These are phyloP conservation scores for Schizothecium vesticola DNA, from an alignment of 495 filamentous ascomycete species.

Conservation along the genomic window DNA sequence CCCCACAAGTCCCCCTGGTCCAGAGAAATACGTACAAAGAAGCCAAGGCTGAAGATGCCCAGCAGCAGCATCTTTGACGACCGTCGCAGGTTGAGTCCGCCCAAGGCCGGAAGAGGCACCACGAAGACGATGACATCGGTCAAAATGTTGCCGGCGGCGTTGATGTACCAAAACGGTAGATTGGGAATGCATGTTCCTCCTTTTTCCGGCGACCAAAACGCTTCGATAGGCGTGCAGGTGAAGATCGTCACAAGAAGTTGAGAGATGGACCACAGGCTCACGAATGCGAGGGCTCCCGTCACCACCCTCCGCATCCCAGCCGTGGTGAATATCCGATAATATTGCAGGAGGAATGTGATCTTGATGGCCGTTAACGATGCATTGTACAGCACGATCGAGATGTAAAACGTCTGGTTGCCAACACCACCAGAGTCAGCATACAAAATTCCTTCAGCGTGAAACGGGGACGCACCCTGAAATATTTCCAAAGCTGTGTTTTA, in stretches of 20 bases:
- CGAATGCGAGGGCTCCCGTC: conserved; percentile 26
- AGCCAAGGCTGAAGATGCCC: conserved; percentile 28
- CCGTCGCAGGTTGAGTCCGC: conserved; percentile 22
- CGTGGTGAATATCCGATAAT: conserved; percentile 36
- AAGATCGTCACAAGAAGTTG: conserved; percentile 39
- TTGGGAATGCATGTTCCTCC: conserved; percentile 40
- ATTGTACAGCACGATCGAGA: conserved; percentile 42
- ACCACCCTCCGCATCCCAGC: conserved; percentile 26
- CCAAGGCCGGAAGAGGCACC: conserved; percentile 46
- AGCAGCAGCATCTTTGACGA: conserved; percentile 24
- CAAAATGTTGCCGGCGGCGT: conserved; percentile 47
- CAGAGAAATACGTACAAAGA: conserved; percentile 23
- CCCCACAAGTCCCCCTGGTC: background rate
- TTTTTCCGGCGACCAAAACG: conserved; percentile 35
- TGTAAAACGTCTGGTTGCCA: conserved; percentile 31
- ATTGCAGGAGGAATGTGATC: conserved; percentile 38
- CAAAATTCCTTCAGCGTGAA: background rate
- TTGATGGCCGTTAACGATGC: conserved; percentile 37
- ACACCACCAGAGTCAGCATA: background rate
- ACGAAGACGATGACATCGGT: conserved; percentile 47
- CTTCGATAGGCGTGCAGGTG: conserved; percentile 29
- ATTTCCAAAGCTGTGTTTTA: conserved; percentile 12
- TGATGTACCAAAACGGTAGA: conserved; percentile 44
- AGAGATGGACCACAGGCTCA: conserved; percentile 35
- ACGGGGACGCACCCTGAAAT: conserved; percentile 16